Base-by-base conservation (phyloP, 192 early-diverging fungal species). In the Glomus cerebriforme region DNA sequence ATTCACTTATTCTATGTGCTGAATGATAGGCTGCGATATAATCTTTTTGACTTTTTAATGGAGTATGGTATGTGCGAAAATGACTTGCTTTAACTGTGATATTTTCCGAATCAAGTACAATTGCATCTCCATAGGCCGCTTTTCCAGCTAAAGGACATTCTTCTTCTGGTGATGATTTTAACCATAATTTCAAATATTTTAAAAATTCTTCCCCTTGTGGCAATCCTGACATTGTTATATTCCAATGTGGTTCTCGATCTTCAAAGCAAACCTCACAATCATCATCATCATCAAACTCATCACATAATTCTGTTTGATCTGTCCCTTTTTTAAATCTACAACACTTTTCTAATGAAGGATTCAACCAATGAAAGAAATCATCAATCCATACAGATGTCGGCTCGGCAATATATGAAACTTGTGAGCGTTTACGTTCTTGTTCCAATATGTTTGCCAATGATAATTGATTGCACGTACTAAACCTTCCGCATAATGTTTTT, bases 351-450 rank as follows among this genome's bases (percentile, higher is more conserved):
- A 89, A 79, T 8, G 81, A 81, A 7, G 91, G 91, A 65, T 87
- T 92, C 17, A 91, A 82, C 91, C 91, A 92, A 75, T 88, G 85
- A 26, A 91, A 77, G 64, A 88, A 91, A 77, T 92, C 91, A 71
- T 92, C 91, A 10, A 91, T 77, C 91, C 91, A 92, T 17, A 86
- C 85, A 31, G 87, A 81, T 1, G 91, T 86, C 3, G 91, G 90
- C 58, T 90, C 86, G 9, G 88, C 91, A 62, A 92, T 88, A 71
- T 81, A 90, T 3, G 90, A 91, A 7, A 91, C 84, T 8, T 83
- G 31, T 9, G 88, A 84, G 13, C 91, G 84, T 74, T 91, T 91
- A 12, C 91, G 85, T 32, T 92, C 91, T 78, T 90, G 88, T 68
- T 92, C 91, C 35, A 92, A 69, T 1, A 90, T 77, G 62, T 89